Evolutionary conservation across 352 stramenopile species (phyloP).

Genomic region (Pythium vanterpoolii): DNA sequence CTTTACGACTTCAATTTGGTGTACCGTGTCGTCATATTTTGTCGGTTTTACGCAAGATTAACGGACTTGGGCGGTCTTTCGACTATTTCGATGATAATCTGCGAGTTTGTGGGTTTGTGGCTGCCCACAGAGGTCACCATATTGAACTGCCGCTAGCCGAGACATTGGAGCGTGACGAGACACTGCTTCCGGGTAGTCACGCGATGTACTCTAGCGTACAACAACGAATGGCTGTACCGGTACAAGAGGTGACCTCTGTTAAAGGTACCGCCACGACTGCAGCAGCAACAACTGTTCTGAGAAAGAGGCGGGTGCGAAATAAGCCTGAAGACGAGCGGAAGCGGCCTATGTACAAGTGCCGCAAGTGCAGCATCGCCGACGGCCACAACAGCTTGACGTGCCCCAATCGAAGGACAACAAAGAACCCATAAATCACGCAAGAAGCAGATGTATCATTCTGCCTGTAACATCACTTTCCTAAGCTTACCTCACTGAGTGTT

Average conservation of each 20-base stretch:
- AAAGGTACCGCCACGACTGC: not conserved
- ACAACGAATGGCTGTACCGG: not conserved
- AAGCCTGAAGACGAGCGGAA: conserved; percentile 35
- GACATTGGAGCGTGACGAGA: conserved; percentile 26
- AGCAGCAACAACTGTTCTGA: conserved; percentile 11
- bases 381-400: conserved; percentile 55
- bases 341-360: conserved; percentile 49
- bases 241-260: not conserved
- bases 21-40: conserved; percentile 45
- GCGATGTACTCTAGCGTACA: conserved; percentile 2
- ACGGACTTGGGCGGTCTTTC: conserved; percentile 25
- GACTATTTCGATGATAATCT: conserved; percentile 56
- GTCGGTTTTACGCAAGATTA: conserved; percentile 37
- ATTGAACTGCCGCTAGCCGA: conserved; percentile 46
- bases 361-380: conserved; percentile 41
- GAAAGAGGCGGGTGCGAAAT: conserved; percentile 33
- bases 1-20: conserved; percentile 34
- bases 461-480: too few species aligned
- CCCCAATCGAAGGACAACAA: conserved; percentile 27
- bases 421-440: not conserved
- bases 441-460: too few species aligned
- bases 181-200: conserved; percentile 28
- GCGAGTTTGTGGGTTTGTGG: conserved; percentile 39
- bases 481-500: too few species aligned
- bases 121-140: conserved; percentile 34